These are phyloP conservation scores for Microbotryum violaceum DNA, from an alignment of 1,284 basidiomycete genomes.

Conservation along the genomic window DNA sequence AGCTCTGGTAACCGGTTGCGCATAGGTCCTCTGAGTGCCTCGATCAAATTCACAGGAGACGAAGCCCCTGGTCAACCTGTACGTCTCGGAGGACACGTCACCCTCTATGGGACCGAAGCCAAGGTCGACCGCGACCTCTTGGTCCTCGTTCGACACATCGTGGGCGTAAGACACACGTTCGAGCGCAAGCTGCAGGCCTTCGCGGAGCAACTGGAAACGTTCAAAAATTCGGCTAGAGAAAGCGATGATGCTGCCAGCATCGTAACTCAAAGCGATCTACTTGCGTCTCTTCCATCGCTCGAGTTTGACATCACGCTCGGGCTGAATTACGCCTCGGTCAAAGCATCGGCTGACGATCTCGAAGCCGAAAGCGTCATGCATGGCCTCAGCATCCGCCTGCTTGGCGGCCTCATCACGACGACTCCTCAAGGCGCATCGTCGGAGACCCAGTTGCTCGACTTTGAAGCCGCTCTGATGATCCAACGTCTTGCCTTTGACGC, in stretches of 20 bases:
- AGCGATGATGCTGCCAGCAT: neutral
- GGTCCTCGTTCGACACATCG: conserved; percentile 26
- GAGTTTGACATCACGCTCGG: conserved; percentile 4
- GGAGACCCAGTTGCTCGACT: neutral
- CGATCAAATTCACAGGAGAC: conserved; percentile 9
- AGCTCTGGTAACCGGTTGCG: conserved; percentile 12
- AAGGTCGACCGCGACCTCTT: conserved; percentile 21
- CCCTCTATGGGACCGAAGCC: conserved; percentile 7
- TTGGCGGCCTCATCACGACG: neutral
- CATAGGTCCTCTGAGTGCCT: conserved; percentile 12
- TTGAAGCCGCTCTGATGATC: neutral
- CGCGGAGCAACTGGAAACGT: neutral
- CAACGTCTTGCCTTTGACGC: neutral
- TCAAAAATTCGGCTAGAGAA: no score
- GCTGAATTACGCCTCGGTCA: neutral
- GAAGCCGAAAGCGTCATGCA: neutral
- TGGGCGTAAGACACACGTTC: conserved; percentile 17
- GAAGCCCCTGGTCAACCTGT: neutral
- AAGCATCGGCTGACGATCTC: conserved; percentile 10
- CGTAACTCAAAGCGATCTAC: neutral
- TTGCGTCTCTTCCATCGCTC: conserved; percentile 4
- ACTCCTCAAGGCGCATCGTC: neutral
- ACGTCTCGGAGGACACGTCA: neutral
- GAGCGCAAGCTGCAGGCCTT: conserved; percentile 22
- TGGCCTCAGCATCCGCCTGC: neutral